Evolutionary conservation across 2,329 filamentous ascomycete species (phyloP).

Genomic region (Hirsutella rhossiliensis): DNA sequence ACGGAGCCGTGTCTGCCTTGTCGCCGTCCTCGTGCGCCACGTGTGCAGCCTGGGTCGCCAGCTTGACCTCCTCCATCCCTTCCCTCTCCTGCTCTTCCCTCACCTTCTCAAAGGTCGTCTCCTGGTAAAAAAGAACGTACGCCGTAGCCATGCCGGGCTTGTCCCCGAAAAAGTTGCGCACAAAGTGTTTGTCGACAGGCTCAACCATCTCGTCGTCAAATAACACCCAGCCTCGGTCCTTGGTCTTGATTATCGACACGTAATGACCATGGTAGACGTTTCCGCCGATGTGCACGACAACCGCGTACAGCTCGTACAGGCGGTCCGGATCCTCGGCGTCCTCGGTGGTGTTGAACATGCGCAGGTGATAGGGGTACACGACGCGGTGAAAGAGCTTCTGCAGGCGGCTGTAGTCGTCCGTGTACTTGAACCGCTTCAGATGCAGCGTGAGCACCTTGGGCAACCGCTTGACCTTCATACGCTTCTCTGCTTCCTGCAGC

Average conservation of each 20-base stretch:
- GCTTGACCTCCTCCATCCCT: slow-evolving; percentile 48
- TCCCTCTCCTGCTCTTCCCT: slow-evolving; percentile 75
- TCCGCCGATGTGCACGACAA: slow-evolving; percentile 93
- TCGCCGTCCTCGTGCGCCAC: slow-evolving; percentile 37
- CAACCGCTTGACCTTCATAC: slow-evolving; percentile 96
- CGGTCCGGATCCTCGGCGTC: slow-evolving; percentile 89
- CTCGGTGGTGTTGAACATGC: slow-evolving; percentile 94
- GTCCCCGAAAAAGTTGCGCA: slow-evolving; percentile 94
- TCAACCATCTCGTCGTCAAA: slow-evolving; percentile 99
- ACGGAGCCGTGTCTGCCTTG: slow-evolving; percentile 27
- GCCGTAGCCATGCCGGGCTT: slow-evolving; percentile 83
- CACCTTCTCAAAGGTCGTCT: slow-evolving; percentile 60
- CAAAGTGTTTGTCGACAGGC: slow-evolving; percentile 91
- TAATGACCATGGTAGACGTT: slow-evolving; percentile 98
- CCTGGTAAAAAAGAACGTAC: slow-evolving; percentile 96
- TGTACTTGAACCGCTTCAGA: slow-evolving; percentile 96
- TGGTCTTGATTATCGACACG: slow-evolving; percentile 93
- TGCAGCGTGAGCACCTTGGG: slow-evolving; percentile 87
- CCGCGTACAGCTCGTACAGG: slow-evolving; percentile 91
- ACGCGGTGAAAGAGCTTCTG: slow-evolving; percentile 97
- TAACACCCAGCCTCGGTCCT: slow-evolving; percentile 87
- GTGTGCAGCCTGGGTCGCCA: slow-evolving; percentile 44
- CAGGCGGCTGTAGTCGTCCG: slow-evolving; percentile 82
- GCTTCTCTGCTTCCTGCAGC: slow-evolving; percentile 92
- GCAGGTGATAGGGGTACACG: slow-evolving; percentile 91